These are phyloP conservation scores for Mesembryanthemum crystallinum DNA, from an alignment of 148 eudicot species.

Conservation along the genomic window DNA sequence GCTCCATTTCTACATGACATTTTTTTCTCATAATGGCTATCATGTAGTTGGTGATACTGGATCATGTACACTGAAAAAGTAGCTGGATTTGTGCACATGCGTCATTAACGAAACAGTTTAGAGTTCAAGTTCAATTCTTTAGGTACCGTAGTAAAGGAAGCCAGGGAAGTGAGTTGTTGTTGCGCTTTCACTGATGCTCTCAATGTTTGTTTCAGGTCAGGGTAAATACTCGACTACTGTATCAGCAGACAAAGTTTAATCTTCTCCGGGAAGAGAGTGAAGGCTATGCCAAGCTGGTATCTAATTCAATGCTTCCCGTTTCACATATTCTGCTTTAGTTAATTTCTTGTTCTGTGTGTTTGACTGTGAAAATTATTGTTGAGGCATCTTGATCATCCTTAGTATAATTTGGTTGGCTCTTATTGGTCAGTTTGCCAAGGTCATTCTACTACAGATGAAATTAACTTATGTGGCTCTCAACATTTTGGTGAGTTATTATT, in stretches of 20 bases:
- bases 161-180: neutral
- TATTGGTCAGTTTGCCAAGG: no score
- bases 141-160: neutral
- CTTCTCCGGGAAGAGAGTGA: constrained; percentile 98
- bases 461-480: no score
- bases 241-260: constrained; percentile 98
- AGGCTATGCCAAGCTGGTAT: constrained; percentile 99
- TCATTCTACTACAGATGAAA: no score
- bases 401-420: no score
- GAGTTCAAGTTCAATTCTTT: neutral
- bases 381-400: no score
- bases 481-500: no score
- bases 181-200: constrained; percentile 17
- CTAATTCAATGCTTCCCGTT: constrained; percentile 3
- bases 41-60: neutral
- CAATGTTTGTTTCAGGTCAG: constrained; percentile 65
- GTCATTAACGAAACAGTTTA: neutral
- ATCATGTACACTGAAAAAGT: neutral
- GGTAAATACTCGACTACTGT: constrained; percentile 93
- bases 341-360: neutral
- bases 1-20: no score
- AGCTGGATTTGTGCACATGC: neutral
- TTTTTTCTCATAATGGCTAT: neutral
- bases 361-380: neutral
- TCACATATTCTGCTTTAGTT: constrained; percentile 4